Evolutionary conservation across 805 yeast genomes (phyloP).

Genomic region (Hanseniaspora pseudoguilliermondii): DNA sequence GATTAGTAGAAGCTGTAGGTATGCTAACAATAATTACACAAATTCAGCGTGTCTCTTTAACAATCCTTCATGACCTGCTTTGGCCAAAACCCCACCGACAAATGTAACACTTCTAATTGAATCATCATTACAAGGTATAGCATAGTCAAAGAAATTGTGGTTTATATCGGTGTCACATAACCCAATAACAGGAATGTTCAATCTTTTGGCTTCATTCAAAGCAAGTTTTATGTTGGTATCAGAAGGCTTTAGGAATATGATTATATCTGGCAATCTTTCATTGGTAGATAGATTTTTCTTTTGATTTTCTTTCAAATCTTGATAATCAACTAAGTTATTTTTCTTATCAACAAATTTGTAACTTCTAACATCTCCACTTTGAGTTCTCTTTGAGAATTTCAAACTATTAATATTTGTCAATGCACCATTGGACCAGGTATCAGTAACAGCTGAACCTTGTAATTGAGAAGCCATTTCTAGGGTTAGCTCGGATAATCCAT

Average conservation of each 20-base stretch:
- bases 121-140: conserved; percentile 94
- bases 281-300: conserved; percentile 49
- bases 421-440: conserved; percentile 91
- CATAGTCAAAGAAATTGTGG: conserved; percentile 78
- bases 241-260: conserved; percentile 74
- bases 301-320: conserved; percentile 68
- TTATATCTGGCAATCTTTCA: conserved; percentile 61
- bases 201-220: conserved; percentile 64
- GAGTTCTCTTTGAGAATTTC: neutral
- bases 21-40: neutral
- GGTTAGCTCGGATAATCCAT: conserved; percentile 62
- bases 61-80: conserved; percentile 73
- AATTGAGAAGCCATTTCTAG: conserved; percentile 67
- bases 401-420: conserved; percentile 60
- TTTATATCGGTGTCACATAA: conserved; percentile 89
- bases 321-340: conserved; percentile 37
- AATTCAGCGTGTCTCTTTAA: conserved; percentile 32
- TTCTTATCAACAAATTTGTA: neutral
- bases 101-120: conserved; percentile 69
- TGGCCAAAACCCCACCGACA: conserved; percentile 69
- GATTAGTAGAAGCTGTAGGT: neutral
- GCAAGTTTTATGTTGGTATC: conserved; percentile 60
- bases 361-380: neutral
- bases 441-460: conserved; percentile 67
- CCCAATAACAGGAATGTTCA: conserved; percentile 85